These are phyloP conservation scores for Beauveria asiatica DNA, from an alignment of 2,329 filamentous ascomycete species.

Conservation along the genomic window DNA sequence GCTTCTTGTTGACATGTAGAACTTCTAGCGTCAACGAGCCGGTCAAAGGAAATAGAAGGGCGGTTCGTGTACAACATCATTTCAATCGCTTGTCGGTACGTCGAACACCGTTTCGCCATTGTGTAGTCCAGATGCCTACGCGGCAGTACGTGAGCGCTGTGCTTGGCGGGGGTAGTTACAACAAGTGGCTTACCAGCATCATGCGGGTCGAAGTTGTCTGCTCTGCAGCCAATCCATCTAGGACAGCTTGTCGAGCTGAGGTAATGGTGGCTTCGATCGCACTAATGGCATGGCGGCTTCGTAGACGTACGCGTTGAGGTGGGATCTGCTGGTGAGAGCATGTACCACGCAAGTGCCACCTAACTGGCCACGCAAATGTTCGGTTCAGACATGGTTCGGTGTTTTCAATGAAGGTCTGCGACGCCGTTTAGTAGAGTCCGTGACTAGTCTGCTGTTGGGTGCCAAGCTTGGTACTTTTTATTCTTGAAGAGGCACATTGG, in stretches of 20 bases:
- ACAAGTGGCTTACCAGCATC: not conserved
- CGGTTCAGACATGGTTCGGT: not conserved
- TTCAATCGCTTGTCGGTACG: not conserved
- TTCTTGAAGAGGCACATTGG: not conserved
- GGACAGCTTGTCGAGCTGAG: conserved; percentile 4
- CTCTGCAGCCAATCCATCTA: conserved; percentile 15
- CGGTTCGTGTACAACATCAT: conserved; percentile 16
- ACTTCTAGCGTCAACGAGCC: conserved; percentile 12
- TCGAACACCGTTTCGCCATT: not conserved
- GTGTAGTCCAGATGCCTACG: not conserved
- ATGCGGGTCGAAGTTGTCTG: conserved; percentile 12
- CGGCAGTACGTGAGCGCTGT: not conserved
- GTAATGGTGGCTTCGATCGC: conserved; percentile 14
- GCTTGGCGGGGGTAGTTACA: not conserved
- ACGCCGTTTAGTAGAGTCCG: not conserved
- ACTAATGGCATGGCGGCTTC: conserved; percentile 15
- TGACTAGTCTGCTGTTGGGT: not conserved
- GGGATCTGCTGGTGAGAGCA: conserved; percentile 13
- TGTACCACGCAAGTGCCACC: conserved; percentile 16
- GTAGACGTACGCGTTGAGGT: conserved; percentile 17
- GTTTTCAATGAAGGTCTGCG: not conserved
- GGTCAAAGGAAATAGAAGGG: conserved; percentile 16
- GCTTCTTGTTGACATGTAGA: conserved; percentile 13
- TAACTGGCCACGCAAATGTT: conserved; percentile 15
- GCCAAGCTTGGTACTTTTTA: not conserved